phyloP scores from a whole-genome alignment of 179 eudicot genomes.

The Spinacia oleracea region DNA sequence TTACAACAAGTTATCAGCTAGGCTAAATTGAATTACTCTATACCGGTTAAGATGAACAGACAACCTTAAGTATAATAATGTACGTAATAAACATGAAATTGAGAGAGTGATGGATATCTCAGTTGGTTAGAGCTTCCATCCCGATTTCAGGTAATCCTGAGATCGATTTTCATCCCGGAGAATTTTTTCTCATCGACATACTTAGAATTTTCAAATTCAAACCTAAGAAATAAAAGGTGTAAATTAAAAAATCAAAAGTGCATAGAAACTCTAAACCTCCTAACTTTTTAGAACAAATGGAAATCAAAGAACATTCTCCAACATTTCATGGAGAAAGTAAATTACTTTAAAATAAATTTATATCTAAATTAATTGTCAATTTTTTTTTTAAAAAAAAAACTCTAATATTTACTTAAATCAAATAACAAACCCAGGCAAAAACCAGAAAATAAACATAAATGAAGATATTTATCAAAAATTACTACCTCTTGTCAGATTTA shows the following conservation, averaged over 20 bases:
- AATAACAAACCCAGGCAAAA: background rate
- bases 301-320: background rate
- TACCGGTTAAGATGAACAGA: background rate
- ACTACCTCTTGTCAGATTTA: too few relatives aligned
- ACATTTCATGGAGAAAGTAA: background rate
- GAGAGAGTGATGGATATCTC: too few relatives aligned
- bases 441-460: background rate
- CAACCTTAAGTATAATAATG: background rate
- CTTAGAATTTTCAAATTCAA: constrained; percentile 17
- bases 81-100: background rate
- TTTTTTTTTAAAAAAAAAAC: background rate
- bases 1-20: too few relatives aligned
- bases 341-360: background rate
- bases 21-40: background rate
- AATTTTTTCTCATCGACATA: background rate
- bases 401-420: background rate
- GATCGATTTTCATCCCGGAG: too few relatives aligned
- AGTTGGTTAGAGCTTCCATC: too few relatives aligned
- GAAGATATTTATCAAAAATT: background rate
- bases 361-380: too few relatives aligned
- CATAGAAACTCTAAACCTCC: constrained; percentile 2
- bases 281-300: background rate
- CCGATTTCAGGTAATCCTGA: too few relatives aligned
- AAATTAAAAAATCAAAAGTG: background rate
- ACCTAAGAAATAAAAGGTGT: background rate